These are phyloP conservation scores for Diaporthe helianthi DNA, from an alignment of 2,329 filamentous ascomycete species.

Conservation along the genomic window DNA sequence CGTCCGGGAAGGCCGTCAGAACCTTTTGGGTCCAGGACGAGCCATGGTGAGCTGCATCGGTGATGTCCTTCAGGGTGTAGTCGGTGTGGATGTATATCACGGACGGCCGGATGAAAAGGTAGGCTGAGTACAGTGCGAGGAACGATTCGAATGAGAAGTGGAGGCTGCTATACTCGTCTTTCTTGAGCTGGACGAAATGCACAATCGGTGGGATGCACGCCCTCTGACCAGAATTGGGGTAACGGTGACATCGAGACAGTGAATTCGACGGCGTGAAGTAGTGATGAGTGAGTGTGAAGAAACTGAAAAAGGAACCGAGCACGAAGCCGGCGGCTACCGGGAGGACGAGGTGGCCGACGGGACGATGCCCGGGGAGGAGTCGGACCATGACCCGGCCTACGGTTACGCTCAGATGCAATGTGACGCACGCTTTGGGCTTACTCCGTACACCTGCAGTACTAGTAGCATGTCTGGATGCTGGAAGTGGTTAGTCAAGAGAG, in stretches of 20 bases:
- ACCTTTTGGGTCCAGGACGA: constrained; percentile 38
- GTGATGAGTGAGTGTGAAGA: constrained; percentile 13
- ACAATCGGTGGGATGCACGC: constrained; percentile 39
- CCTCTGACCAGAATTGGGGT: not conserved
- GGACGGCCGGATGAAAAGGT: constrained; percentile 37
- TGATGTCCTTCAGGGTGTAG: constrained; percentile 28
- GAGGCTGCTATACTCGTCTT: constrained; percentile 33
- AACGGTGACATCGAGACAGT: not conserved
- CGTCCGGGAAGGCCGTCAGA: constrained; percentile 36
- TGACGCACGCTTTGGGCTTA: not conserved
- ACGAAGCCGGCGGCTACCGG: constrained; percentile 2
- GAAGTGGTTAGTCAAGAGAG: not conserved
- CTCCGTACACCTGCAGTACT: too few species aligned
- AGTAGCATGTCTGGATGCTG: not conserved
- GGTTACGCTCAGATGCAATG: not conserved
- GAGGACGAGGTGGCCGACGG: constrained; percentile 5
- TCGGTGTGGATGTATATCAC: constrained; percentile 42
- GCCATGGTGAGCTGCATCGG: constrained; percentile 33
- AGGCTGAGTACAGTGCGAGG: constrained; percentile 39
- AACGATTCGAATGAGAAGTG: constrained; percentile 39
- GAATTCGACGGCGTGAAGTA: not conserved
- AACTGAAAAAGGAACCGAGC: not conserved
- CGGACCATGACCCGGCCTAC: constrained; percentile 9
- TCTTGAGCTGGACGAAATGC: constrained; percentile 40
- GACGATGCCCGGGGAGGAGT: not conserved